Conservation (phyloP, 2,329 filamentous ascomycete genomes). For the Claviceps sorghi region DNA sequence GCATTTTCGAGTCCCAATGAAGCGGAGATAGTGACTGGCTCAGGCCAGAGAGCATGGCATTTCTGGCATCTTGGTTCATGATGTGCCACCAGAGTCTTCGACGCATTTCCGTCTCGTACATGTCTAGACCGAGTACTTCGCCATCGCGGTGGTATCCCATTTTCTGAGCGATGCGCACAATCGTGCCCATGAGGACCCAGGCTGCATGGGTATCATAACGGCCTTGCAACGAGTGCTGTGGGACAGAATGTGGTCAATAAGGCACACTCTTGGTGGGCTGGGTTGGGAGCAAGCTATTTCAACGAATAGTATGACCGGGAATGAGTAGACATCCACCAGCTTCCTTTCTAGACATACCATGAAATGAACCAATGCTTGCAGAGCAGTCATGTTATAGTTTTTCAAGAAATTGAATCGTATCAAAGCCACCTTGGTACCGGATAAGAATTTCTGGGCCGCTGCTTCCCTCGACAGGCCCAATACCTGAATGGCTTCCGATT, state of each 20-base stretch:
- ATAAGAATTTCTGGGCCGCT: slow-evolving; percentile 36
- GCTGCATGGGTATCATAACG: slow-evolving; percentile 44
- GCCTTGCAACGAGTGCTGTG: slow-evolving; percentile 39
- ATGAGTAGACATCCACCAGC: no score
- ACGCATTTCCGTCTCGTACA: slow-evolving; percentile 55
- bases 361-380: slow-evolving; percentile 46
- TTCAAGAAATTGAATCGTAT: slow-evolving; percentile 42
- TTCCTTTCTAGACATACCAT: slow-evolving; percentile 24
- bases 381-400: slow-evolving; percentile 39
- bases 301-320: neutral
- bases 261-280: neutral
- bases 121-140: slow-evolving; percentile 36
- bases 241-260: neutral
- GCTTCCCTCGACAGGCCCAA: slow-evolving; percentile 35
- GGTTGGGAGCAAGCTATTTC: neutral
- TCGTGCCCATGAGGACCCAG: slow-evolving; percentile 46
- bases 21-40: slow-evolving; percentile 35
- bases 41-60: slow-evolving; percentile 42
- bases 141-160: slow-evolving; percentile 54
- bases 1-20: slow-evolving; percentile 42
- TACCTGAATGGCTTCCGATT: slow-evolving; percentile 39
- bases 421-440: slow-evolving; percentile 35
- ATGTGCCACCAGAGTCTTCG: slow-evolving; percentile 54
- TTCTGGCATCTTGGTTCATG: slow-evolving; percentile 41
- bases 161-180: slow-evolving; percentile 50